Conservation (phyloP, 1,284 basidiomycete genomes). For the Kwoniella shivajii region DNA sequence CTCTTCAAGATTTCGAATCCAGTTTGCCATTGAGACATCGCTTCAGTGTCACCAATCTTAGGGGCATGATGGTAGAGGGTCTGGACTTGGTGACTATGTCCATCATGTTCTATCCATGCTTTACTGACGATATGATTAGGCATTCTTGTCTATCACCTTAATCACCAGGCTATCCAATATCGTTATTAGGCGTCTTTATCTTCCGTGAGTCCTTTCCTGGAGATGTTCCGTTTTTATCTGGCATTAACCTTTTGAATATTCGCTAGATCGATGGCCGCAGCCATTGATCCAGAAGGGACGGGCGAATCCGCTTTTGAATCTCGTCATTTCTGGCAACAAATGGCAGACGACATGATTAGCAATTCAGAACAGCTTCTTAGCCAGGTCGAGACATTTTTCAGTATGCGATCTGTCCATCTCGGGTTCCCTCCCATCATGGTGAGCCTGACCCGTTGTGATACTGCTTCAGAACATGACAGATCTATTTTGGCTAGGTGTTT, state of each 20-base stretch:
- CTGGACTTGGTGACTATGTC: slow-evolving; percentile 10
- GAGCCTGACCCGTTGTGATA: background rate
- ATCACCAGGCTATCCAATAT: slow-evolving; percentile 20
- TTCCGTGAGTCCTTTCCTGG: slow-evolving; percentile 8
- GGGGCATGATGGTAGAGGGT: slow-evolving; percentile 21
- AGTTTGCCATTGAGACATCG: slow-evolving; percentile 13
- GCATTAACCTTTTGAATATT: background rate
- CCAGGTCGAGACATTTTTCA: slow-evolving; percentile 18
- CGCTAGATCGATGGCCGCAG: slow-evolving; percentile 17
- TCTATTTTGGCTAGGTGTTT: slow-evolving; percentile 5
- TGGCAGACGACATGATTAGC: slow-evolving; percentile 17
- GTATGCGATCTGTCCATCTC: slow-evolving; percentile 15
- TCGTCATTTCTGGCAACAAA: slow-evolving; percentile 11
- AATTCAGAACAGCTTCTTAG: slow-evolving; percentile 16
- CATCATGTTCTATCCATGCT: background rate
- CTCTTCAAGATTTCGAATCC: slow-evolving; percentile 17
- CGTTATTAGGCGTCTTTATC: slow-evolving; percentile 14
- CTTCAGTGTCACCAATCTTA: slow-evolving; percentile 16
- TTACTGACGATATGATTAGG: background rate
- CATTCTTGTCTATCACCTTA: slow-evolving; percentile 18
- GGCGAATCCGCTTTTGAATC: slow-evolving; percentile 1
- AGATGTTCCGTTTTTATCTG: no score
- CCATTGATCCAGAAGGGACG: slow-evolving; percentile 15
- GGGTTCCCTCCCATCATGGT: slow-evolving; percentile 22
- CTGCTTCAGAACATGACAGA: no score